phyloP scores from a whole-genome alignment of 352 stramenopile species.

The Thalassiosira oceanica region DNA sequence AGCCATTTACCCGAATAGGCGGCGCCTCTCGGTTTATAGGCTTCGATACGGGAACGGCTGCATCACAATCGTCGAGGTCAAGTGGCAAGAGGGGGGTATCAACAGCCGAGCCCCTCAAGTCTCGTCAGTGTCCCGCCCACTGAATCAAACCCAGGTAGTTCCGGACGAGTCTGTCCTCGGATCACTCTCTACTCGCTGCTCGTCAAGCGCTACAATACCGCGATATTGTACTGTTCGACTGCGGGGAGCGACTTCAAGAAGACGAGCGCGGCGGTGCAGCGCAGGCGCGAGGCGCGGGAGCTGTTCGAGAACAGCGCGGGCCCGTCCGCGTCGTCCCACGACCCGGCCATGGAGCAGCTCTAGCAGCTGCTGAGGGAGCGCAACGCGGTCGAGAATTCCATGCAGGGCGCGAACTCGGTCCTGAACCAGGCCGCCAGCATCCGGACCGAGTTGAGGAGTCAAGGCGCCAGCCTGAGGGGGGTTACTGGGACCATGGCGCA shows the following conservation, averaged over 20 bases:
- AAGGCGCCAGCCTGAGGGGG: conserved; percentile 86
- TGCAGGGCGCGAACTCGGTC: conserved; percentile 62
- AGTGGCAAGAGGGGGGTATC: too few relatives aligned
- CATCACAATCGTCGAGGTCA: too few relatives aligned
- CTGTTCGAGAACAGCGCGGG: conserved; percentile 80
- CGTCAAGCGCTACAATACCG: conserved; percentile 92
- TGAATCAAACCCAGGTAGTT: too few relatives aligned
- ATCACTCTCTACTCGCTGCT: conserved; percentile 74
- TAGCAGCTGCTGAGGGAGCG: conserved; percentile 77
- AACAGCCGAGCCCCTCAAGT: too few relatives aligned
- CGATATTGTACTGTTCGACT: conserved; percentile 93
- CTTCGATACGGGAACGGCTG: too few relatives aligned
- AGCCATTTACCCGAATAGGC: too few relatives aligned
- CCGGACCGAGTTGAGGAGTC: conserved; percentile 85
- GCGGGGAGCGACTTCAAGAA: conserved; percentile 95
- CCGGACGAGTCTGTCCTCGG: too few relatives aligned
- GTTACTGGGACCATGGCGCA: conserved; percentile 85
- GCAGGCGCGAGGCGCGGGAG: conserved; percentile 77
- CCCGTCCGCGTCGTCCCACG: conserved; percentile 55
- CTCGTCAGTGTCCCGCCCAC: too few relatives aligned
- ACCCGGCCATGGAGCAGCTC: conserved; percentile 31
- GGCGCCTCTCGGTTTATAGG: too few relatives aligned
- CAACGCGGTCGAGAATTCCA: conserved; percentile 79
- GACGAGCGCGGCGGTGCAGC: conserved; percentile 44
- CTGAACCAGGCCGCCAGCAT: conserved; percentile 77